phyloP scores from a whole-genome alignment of 2,329 filamentous ascomycete genomes.

The Tolypocladium tropicale region DNA sequence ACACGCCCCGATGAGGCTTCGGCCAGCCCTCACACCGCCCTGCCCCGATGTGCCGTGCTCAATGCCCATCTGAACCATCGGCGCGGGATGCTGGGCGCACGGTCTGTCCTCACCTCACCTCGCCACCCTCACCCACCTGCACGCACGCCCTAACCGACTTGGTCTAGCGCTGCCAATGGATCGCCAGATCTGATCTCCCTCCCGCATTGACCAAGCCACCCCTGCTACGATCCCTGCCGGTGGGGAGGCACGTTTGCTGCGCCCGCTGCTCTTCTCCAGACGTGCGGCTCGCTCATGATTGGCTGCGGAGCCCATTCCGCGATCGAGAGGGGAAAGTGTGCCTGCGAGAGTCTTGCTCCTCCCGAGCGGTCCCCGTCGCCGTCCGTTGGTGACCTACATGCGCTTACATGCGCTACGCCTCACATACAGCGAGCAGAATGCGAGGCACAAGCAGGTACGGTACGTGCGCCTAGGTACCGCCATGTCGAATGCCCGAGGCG shows the following conservation, averaged over 20 bases:
- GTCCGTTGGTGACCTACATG: neutral
- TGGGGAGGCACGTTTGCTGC: neutral
- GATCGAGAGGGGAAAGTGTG: neutral
- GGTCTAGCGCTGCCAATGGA: constrained; percentile 2
- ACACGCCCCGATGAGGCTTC: neutral
- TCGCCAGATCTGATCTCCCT: constrained; percentile 9
- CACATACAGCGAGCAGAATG: neutral
- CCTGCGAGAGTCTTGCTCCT: neutral
- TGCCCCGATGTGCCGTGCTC: neutral
- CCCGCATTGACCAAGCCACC: neutral
- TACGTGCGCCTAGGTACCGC: neutral
- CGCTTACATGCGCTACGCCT: neutral
- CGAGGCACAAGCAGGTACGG: neutral
- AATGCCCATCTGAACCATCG: neutral
- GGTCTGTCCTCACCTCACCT: neutral
- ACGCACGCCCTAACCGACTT: neutral
- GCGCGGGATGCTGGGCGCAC: neutral
- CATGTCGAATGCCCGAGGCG: neutral
- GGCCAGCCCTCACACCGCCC: neutral
- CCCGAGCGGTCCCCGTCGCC: neutral
- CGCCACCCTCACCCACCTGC: neutral
- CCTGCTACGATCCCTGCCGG: constrained; percentile 1
- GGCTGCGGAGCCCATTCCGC: neutral
- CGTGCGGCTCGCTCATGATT: neutral
- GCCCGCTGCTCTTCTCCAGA: neutral